phyloP scores from a whole-genome alignment of 75 land plant species.

The Selaginella moellendorffii region DNA sequence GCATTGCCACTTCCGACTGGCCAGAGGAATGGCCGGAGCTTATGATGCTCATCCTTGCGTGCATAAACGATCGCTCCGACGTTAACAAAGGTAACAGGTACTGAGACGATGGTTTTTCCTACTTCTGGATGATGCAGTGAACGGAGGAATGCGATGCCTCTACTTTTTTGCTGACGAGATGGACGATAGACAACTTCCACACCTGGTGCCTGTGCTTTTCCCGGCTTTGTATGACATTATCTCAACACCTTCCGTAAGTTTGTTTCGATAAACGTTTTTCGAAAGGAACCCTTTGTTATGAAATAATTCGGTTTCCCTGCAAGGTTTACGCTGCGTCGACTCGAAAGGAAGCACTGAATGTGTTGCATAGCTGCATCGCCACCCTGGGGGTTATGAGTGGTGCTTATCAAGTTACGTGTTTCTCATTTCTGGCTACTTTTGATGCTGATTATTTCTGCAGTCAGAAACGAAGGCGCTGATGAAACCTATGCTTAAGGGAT shows the following conservation, averaged over 20 bases:
- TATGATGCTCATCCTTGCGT: constrained; percentile 46
- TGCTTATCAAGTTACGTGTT: constrained; percentile 44
- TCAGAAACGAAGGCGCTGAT: constrained; percentile 55
- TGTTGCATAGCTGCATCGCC: constrained; percentile 71
- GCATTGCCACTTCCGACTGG: constrained; percentile 86
- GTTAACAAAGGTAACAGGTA: constrained; percentile 69
- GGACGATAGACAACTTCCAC: constrained; percentile 73
- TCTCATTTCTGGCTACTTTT: neutral
- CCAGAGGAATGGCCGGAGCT: constrained; percentile 94
- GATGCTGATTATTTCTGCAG: constrained; percentile 23
- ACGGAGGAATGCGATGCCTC: constrained; percentile 77
- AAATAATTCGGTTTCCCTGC: constrained; percentile 3
- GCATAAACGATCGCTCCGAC: constrained; percentile 48
- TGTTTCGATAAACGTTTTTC: neutral
- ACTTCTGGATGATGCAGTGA: constrained; percentile 35
- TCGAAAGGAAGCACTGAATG: constrained; percentile 64
- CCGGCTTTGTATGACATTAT: constrained; percentile 60
- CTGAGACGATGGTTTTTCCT: too few relatives aligned
- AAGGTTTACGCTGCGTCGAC: constrained; percentile 57
- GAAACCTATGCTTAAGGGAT: constrained; percentile 59
- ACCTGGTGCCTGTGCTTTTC: constrained; percentile 57
- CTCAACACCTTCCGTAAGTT: constrained; percentile 27
- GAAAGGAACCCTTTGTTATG: neutral
- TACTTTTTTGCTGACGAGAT: constrained; percentile 72
- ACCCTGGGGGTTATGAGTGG: constrained; percentile 86